Evolutionary conservation across 1,284 basidiomycete species (phyloP).

Genomic region (Athelia psychrophila): DNA sequence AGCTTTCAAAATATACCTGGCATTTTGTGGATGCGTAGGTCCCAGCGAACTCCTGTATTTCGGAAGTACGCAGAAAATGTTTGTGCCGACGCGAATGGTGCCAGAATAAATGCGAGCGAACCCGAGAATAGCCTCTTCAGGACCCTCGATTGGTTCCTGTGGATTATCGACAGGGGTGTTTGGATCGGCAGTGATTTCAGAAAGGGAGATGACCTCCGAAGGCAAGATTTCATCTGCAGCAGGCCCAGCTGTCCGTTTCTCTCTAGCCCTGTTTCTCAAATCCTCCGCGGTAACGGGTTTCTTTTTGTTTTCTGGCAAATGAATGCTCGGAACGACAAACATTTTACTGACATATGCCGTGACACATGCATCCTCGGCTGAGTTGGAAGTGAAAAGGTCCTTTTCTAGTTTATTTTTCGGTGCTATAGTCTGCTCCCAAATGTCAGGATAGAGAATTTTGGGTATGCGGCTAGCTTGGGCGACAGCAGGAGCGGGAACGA

Average conservation of each 20-base stretch:
- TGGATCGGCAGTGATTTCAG: constrained; percentile 17
- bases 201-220: constrained; percentile 16
- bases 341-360: constrained; percentile 96
- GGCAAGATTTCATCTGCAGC: constrained; percentile 15
- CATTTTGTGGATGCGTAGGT: constrained; percentile 70
- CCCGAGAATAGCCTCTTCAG: constrained; percentile 76
- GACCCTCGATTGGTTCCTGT: constrained; percentile 15
- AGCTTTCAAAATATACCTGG: constrained; percentile 62
- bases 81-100: constrained; percentile 65
- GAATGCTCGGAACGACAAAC: constrained; percentile 84
- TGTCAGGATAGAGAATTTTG: constrained; percentile 89
- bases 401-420: constrained; percentile 81
- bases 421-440: constrained; percentile 49
- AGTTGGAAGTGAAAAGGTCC: constrained; percentile 77
- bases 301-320: constrained; percentile 86
- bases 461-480: constrained; percentile 88
- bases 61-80: constrained; percentile 79
- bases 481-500: constrained; percentile 83
- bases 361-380: constrained; percentile 57
- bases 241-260: constrained; percentile 36
- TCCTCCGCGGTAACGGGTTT: constrained; percentile 82
- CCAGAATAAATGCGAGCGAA: constrained; percentile 96
- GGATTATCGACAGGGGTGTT: neutral
- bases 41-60: constrained; percentile 80
- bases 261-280: constrained; percentile 73